Evolutionary conservation across 495 filamentous ascomycete species (phyloP), one percentile per base, ranked within the genome.

Genomic region (Penicillium waksmanii): DNA sequence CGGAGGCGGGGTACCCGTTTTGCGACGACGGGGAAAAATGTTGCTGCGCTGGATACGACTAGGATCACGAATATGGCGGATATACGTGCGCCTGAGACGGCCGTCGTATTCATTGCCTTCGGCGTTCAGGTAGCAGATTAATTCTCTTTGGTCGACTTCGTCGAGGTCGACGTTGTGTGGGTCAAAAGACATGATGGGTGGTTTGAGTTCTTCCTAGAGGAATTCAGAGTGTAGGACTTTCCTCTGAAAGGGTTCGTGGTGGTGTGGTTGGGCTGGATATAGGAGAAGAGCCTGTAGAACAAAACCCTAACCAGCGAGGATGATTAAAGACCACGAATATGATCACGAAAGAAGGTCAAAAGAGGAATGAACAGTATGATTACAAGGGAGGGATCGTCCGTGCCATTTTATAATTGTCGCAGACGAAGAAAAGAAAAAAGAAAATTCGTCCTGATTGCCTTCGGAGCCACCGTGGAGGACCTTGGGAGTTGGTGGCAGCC

Each of bases 11-110:
- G 77, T 13, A 80, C 67, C 18, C 84, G 76, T 21, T 81, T 79
- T 8, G 91, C 84, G 49, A 85, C 66, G 23, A 92, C 79, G 7
- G 91, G 91, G 44, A 92, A 82, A 60, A 89, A 76, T 13, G 86
- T 82, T 6, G 78, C 78, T 63, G 53, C 34, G 1, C 64, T 67
- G 27, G 78, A 80, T 53, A 73, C 56, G 38, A 77, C 49, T 5
- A 78, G 60, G 51, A 80, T 80, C 15, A 81, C 78, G 55, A 80
- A 80, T 53, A 80, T 71, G 25, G 79, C 60, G 0, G 77, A 81
- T 44, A 81, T 64, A 7, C 78, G 73, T 0, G 73, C 74, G 31
- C 78, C 78, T 23, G 3, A 79, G 51, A 10, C 69, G 71, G 48
- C 78, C 78, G 21, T 80, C 67, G 56, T 79, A 81, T 7, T 79